Evolutionary conservation across 2,329 filamentous ascomycete species (phyloP).

Genomic region (Bimuria novae-zelandiae): DNA sequence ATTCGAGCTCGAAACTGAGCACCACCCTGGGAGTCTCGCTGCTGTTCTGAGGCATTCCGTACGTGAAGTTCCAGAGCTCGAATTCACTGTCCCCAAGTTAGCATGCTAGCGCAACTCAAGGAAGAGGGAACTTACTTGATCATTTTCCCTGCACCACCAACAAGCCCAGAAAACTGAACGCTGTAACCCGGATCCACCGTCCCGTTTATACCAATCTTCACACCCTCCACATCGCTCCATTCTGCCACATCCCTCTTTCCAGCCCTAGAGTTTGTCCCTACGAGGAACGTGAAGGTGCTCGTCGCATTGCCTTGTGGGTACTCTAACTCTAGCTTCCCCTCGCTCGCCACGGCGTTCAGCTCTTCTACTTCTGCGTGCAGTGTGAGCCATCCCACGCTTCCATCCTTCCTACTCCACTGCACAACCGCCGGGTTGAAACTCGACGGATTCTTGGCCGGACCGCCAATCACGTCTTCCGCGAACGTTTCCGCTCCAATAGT

Average conservation of each 20-base stretch:
- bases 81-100: conserved; percentile 32
- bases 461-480: conserved; percentile 60
- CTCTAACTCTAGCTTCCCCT: conserved; percentile 52
- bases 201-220: conserved; percentile 53
- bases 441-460: conserved; percentile 55
- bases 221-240: conserved; percentile 56
- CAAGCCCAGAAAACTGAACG: conserved; percentile 52
- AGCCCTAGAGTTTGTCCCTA: conserved; percentile 52
- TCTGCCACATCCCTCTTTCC: conserved; percentile 50
- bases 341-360: conserved; percentile 25
- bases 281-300: conserved; percentile 57
- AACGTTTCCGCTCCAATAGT: conserved; percentile 66
- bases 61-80: conserved; percentile 51
- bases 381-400: conserved; percentile 35
- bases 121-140: conserved; percentile 41
- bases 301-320: conserved; percentile 59
- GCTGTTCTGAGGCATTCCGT: conserved; percentile 41
- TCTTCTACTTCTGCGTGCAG: conserved; percentile 34
- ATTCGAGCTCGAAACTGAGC: conserved; percentile 26
- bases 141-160: conserved; percentile 42
- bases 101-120: neutral
- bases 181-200: conserved; percentile 49
- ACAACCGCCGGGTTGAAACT: conserved; percentile 65
- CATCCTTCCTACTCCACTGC: conserved; percentile 56
- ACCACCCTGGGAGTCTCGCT: conserved; percentile 29